Percentiles rank a stretch among this genome's conserved stretches.
These are phyloP conservation scores for Globisporangium alternatum DNA, from an alignment of 352 stramenopile species.

Conservation along the genomic window DNA sequence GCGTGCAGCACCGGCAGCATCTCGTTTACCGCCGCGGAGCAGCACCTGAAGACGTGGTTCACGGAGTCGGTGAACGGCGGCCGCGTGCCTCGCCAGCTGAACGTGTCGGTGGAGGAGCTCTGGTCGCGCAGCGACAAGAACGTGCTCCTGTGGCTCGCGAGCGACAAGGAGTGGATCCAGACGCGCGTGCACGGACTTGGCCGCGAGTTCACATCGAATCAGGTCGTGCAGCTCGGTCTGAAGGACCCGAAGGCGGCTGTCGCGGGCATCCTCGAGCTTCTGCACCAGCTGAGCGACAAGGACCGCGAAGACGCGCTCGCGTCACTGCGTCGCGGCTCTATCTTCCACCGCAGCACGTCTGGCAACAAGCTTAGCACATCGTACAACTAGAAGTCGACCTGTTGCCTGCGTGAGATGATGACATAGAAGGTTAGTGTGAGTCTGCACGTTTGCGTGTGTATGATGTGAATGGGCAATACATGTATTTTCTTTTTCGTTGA, in stretches of 20 bases:
- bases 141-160: constrained; percentile 74
- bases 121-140: constrained; percentile 75
- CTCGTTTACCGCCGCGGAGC: constrained; percentile 53
- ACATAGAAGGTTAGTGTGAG: constrained; percentile 9
- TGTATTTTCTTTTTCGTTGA: constrained; percentile 11
- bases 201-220: constrained; percentile 65
- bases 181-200: constrained; percentile 51
- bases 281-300: constrained; percentile 80
- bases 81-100: constrained; percentile 58
- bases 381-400: constrained; percentile 12
- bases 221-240: constrained; percentile 75
- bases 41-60: constrained; percentile 79
- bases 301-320: constrained; percentile 82
- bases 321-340: constrained; percentile 77
- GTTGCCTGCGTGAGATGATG: not conserved
- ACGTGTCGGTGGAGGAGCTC: constrained; percentile 60
- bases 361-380: constrained; percentile 36
- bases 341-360: constrained; percentile 78
- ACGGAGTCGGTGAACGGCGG: constrained; percentile 76
- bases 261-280: constrained; percentile 77
- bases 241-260: constrained; percentile 83
- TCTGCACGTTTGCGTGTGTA: constrained; percentile 3
- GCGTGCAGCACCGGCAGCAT: constrained; percentile 32
- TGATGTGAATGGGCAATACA: constrained; percentile 10
- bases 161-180: constrained; percentile 78